Conservation (phyloP, 805 yeast genomes). For the Ogataea wickerhamii region DNA sequence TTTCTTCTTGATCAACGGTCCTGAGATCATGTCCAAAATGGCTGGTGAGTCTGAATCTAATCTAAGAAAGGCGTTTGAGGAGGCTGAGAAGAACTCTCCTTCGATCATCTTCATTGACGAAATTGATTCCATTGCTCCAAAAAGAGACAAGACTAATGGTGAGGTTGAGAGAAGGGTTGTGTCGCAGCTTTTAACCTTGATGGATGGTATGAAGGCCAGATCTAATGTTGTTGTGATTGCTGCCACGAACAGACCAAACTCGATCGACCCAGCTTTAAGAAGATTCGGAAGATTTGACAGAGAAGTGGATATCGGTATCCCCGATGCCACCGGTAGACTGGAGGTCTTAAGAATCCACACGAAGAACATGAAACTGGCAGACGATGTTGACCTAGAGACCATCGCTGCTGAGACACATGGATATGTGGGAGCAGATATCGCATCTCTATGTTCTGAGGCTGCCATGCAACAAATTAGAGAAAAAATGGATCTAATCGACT, state of each 20-base stretch:
- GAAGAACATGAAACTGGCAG: conserved; percentile 95
- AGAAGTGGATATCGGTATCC: conserved; percentile 86
- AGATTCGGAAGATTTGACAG: conserved; percentile 84
- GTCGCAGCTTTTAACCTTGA: conserved; percentile 91
- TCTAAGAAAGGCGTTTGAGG: conserved; percentile 96
- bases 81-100: conserved; percentile 98
- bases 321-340: conserved; percentile 97
- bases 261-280: conserved; percentile 81
- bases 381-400: conserved; percentile 91
- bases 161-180: conserved; percentile 99
- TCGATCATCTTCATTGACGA: conserved; percentile 97
- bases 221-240: conserved; percentile 98
- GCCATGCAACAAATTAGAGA: conserved; percentile 99
- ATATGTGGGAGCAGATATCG: conserved; percentile 98
- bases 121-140: conserved; percentile 98
- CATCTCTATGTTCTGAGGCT: conserved; percentile 98
- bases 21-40: conserved; percentile 99
- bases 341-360: conserved; percentile 97
- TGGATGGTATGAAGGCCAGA: conserved; percentile 99
- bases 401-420: conserved; percentile 98
- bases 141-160: conserved; percentile 99
- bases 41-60: conserved; percentile 99
- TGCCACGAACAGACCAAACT: conserved; percentile 88
- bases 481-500: conserved; percentile 96
- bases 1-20: conserved; percentile 96